These are phyloP conservation scores for Orbilia oligospora DNA, from an alignment of 2,329 filamentous ascomycete genomes.

Conservation along the genomic window DNA sequence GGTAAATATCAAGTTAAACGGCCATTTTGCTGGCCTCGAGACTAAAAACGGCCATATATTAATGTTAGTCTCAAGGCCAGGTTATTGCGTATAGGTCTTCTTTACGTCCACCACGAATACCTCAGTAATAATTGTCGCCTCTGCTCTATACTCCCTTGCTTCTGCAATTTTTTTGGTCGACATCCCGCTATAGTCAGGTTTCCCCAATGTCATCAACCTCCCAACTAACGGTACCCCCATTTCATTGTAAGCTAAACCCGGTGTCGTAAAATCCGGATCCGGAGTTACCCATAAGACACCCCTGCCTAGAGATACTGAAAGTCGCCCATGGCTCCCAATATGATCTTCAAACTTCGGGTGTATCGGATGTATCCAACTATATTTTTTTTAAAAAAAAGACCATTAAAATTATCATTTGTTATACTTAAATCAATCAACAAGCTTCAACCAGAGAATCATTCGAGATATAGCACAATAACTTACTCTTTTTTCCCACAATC, in stretches of 20 bases:
- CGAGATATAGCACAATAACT: not conserved
- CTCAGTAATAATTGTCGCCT: conserved; percentile 31
- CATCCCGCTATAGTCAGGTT: conserved; percentile 35
- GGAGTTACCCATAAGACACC: conserved; percentile 36
- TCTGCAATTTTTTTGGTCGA: conserved; percentile 9
- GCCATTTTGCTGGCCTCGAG: too few relatives aligned
- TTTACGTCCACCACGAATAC: conserved; percentile 40
- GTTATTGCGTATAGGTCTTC: conserved; percentile 25
- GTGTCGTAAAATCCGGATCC: conserved; percentile 16
- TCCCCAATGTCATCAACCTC: conserved; percentile 38
- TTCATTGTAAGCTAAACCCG: conserved; percentile 24
- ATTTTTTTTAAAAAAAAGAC: not conserved
- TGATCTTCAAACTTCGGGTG: conserved; percentile 7
- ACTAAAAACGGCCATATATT: too few relatives aligned
- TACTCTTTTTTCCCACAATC: conserved; percentile 33
- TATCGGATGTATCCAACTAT: conserved; percentile 39
- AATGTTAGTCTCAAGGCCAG: not conserved
- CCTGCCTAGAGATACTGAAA: conserved; percentile 10
- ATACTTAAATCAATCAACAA: too few relatives aligned
- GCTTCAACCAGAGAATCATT: too few relatives aligned
- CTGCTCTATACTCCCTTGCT: conserved; percentile 2
- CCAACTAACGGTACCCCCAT: conserved; percentile 11
- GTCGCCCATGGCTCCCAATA: conserved; percentile 1
- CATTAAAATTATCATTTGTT: not conserved
- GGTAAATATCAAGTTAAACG: too few relatives aligned